A percentile compares a stretch with the other conserved stretches of the same genome.
phyloP scores from a whole-genome alignment of 2,329 filamentous ascomycete genomes.

The Arthrocladium fulminans region DNA sequence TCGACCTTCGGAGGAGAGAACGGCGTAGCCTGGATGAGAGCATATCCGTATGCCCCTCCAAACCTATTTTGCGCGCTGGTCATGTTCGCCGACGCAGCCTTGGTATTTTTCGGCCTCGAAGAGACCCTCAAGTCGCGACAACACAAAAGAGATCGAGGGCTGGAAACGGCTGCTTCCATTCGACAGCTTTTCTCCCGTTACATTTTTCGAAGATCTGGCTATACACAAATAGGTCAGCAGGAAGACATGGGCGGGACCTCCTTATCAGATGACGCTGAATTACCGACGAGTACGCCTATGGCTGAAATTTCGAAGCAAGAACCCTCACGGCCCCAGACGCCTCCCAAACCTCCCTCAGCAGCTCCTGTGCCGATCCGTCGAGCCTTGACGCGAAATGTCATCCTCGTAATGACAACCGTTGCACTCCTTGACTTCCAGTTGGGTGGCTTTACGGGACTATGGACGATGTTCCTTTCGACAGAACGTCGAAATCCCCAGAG shows the following conservation, averaged over 20 bases:
- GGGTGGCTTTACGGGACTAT: conserved; percentile 63
- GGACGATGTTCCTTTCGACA: conserved; percentile 69
- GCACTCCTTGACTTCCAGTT: conserved; percentile 67
- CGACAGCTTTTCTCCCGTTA: conserved; percentile 11
- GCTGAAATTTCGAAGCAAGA: neutral
- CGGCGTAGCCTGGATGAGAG: conserved; percentile 53
- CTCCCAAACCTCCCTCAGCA: conserved; percentile 6
- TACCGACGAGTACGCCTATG: conserved; percentile 9
- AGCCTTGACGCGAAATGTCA: conserved; percentile 48
- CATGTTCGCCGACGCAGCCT: conserved; percentile 45
- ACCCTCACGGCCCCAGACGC: neutral
- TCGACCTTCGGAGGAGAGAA: conserved; percentile 47
- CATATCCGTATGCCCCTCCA: conserved; percentile 59
- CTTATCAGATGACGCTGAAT: conserved; percentile 3
- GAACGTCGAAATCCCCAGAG: conserved; percentile 47
- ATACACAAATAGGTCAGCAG: conserved; percentile 12
- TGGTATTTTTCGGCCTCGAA: conserved; percentile 56
- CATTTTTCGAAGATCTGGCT: conserved; percentile 15
- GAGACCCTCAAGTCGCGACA: conserved; percentile 34
- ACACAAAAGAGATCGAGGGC: conserved; percentile 23
- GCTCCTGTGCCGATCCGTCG: conserved; percentile 33
- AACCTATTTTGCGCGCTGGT: conserved; percentile 57
- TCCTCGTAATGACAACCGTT: conserved; percentile 52
- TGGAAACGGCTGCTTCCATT: conserved; percentile 18
- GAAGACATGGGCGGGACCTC: conserved; percentile 1